Conservation (phyloP, 2,329 filamentous ascomycete genomes). For the Talaromyces sp. region DNA sequence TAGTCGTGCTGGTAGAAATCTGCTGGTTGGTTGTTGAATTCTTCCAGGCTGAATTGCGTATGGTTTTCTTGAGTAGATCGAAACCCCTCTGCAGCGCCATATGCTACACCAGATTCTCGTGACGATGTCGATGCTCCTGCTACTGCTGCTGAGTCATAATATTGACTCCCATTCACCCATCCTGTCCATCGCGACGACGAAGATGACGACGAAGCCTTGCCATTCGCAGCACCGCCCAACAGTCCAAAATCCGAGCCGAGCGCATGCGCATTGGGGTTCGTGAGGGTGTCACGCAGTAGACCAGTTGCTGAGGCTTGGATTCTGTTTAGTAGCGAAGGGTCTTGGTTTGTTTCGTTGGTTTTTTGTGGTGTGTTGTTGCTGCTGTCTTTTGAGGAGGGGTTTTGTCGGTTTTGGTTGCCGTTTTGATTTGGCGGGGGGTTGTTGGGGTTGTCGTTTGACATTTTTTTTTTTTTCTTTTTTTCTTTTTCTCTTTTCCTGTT, state of each 20-base stretch:
- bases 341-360: slow-evolving; percentile 8
- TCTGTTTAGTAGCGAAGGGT: slow-evolving; percentile 21
- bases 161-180: not conserved
- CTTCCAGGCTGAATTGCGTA: not conserved
- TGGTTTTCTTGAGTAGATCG: not conserved
- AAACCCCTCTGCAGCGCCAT: not conserved
- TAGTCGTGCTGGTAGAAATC: not conserved
- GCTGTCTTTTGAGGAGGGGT: not conserved
- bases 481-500: not conserved
- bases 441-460: not conserved
- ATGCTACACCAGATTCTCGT: not conserved
- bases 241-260: slow-evolving; percentile 18
- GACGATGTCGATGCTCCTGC: not conserved
- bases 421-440: not conserved
- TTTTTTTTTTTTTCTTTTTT: not conserved
- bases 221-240: slow-evolving; percentile 13
- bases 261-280: slow-evolving; percentile 10
- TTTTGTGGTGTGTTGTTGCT: not conserved
- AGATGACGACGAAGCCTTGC: slow-evolving; percentile 17
- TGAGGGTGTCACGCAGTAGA: slow-evolving; percentile 28
- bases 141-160: not conserved
- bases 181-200: not conserved
- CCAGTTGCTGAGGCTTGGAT: slow-evolving; percentile 31
- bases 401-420: too few relatives aligned
- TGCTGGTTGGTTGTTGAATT: not conserved